These are phyloP conservation scores for Nyctanthes arbortristis DNA, from an alignment of 257 asterid genomes.

Conservation along the genomic window DNA sequence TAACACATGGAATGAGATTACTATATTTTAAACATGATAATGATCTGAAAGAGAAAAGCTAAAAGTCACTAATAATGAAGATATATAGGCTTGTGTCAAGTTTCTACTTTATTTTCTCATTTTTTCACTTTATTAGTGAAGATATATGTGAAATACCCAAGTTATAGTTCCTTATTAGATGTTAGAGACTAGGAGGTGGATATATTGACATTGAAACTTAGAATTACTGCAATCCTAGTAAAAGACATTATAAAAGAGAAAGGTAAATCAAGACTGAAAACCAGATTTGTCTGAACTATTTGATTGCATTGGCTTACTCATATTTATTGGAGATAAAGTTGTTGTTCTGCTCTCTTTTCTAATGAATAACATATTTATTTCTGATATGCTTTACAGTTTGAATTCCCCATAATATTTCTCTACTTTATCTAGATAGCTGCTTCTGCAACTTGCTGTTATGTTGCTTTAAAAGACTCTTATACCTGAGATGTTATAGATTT, in stretches of 20 bases:
- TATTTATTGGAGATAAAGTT: not conserved
- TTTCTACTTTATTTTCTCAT: not conserved
- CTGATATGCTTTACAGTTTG: constrained; percentile 1
- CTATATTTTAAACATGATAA: not conserved
- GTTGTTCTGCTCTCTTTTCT: not conserved
- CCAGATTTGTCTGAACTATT: too few species aligned
- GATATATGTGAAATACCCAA: not conserved
- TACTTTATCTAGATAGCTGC: constrained; percentile 1
- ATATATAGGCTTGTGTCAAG: not conserved
- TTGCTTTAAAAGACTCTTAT: constrained; percentile 1
- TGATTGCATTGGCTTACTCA: not conserved
- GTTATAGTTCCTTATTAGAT: not conserved
- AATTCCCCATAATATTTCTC: not conserved
- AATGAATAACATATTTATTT: not conserved
- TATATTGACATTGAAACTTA: not conserved
- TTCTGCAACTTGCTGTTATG: constrained; percentile 19
- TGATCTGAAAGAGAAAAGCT: not conserved
- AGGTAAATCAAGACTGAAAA: too few species aligned
- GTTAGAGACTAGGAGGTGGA: not conserved
- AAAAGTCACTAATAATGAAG: not conserved
- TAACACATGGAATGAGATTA: not conserved
- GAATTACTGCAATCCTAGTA: not conserved
- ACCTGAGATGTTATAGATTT: constrained; percentile 1
- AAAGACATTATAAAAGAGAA: not conserved
- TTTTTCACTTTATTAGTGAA: not conserved